phyloP scores from a whole-genome alignment of 1,284 basidiomycete species.

The Trametes sp. region DNA sequence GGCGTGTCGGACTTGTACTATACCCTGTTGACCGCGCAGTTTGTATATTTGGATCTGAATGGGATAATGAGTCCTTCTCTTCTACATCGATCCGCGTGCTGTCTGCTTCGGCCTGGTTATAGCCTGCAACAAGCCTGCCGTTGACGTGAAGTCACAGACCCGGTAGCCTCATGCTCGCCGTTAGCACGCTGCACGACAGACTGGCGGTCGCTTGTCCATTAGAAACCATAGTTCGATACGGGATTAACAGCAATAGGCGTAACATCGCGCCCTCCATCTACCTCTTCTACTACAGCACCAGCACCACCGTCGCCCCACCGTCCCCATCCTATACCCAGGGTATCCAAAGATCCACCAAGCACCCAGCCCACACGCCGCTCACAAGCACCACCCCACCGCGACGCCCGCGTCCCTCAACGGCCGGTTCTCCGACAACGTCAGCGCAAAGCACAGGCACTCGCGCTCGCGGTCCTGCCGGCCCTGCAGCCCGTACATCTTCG shows the following conservation, averaged over 20 bases:
- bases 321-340: slow-evolving; percentile 6
- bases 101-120: background rate
- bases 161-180: no score
- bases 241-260: slow-evolving; percentile 17
- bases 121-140: background rate
- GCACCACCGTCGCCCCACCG: background rate
- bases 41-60: slow-evolving; percentile 6
- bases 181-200: no score
- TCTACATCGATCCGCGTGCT: background rate
- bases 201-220: background rate
- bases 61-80: background rate
- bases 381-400: slow-evolving; percentile 79
- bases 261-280: background rate
- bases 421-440: slow-evolving; percentile 75
- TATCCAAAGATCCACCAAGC: slow-evolving; percentile 16
- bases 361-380: slow-evolving; percentile 14
- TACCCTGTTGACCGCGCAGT: slow-evolving; percentile 18
- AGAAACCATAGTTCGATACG: slow-evolving; percentile 8
- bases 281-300: background rate
- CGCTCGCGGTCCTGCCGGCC: slow-evolving; percentile 74
- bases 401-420: slow-evolving; percentile 67
- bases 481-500: slow-evolving; percentile 79
- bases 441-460: slow-evolving; percentile 78
- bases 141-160: no score
- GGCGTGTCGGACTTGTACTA: slow-evolving; percentile 6